A percentile compares a stretch with the other conserved stretches of the same genome.
Evolutionary conservation across 306 rosid species (phyloP).

Genomic region (Spatholobus suberectus): DNA sequence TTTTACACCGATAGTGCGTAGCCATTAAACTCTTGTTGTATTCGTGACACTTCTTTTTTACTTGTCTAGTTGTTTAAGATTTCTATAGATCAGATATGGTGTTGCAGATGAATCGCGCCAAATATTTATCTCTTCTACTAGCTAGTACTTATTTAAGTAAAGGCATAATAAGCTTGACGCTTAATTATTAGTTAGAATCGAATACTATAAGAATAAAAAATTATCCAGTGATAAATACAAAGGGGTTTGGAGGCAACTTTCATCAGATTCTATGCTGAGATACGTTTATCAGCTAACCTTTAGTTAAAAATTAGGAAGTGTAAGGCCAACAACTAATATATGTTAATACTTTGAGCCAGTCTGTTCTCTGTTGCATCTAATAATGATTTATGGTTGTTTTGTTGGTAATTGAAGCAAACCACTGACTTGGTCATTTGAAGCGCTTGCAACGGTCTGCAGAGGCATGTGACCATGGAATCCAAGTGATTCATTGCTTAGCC

Average conservation of each 20-base stretch:
- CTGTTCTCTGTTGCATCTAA: conserved; percentile 37
- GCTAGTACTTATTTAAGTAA: not conserved
- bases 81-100: conserved; percentile 20
- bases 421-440: conserved; percentile 31
- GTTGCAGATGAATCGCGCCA: conserved; percentile 13
- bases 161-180: not conserved
- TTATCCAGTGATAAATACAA: no score
- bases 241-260: not conserved
- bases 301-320: not conserved
- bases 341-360: conserved; percentile 22
- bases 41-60: conserved; percentile 8
- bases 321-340: conserved; percentile 27
- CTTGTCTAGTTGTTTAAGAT: conserved; percentile 26
- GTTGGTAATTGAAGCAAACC: conserved; percentile 43
- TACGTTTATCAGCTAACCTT: not conserved
- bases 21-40: no score
- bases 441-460: conserved; percentile 44
- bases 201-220: not conserved
- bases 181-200: not conserved
- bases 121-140: conserved; percentile 10
- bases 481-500: not conserved
- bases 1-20: no score
- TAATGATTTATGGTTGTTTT: conserved; percentile 14
- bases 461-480: conserved; percentile 51
- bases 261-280: conserved; percentile 36